These are phyloP conservation scores for Fagopyrum esculentum DNA, from an alignment of 148 eudicot genomes.

Conservation along the genomic window DNA sequence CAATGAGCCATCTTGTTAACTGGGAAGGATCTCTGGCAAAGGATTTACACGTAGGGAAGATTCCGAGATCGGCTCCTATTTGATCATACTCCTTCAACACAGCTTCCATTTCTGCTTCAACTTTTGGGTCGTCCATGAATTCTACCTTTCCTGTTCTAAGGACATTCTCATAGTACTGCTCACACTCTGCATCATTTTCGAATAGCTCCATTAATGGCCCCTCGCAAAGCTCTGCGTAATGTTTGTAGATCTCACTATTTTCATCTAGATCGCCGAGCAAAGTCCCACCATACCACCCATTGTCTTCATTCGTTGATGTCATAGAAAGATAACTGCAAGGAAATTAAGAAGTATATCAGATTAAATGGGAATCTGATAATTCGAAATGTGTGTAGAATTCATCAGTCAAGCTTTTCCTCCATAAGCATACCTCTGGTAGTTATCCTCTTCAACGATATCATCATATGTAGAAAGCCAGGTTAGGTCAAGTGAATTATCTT, in stretches of 20 bases:
- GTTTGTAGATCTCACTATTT: constrained; percentile 72
- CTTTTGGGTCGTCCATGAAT: constrained; percentile 43
- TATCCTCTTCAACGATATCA: constrained; percentile 57
- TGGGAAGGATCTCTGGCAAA: constrained; percentile 60
- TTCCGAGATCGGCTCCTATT: constrained; percentile 72
- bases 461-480: constrained; percentile 47
- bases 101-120: constrained; percentile 83
- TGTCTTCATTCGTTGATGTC: constrained; percentile 70
- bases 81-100: constrained; percentile 50
- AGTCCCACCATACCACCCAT: constrained; percentile 93
- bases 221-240: constrained; percentile 87
- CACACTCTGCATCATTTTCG: constrained; percentile 56
- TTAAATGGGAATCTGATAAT: too few relatives aligned
- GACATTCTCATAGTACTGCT: constrained; percentile 60
- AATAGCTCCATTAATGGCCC: constrained; percentile 81
- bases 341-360: constrained; percentile 7
- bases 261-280: constrained; percentile 96
- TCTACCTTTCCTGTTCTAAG: constrained; percentile 43
- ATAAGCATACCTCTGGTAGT: constrained; percentile 46
- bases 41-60: constrained; percentile 50
- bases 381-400: not conserved
- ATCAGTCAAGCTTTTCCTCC: not conserved
- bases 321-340: constrained; percentile 61
- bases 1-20: constrained; percentile 74
- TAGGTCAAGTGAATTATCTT: constrained; percentile 38